A percentile compares a stretch with the other conserved stretches of the same genome.
phyloP scores from a whole-genome alignment of 352 stramenopile genomes.

The Pythium phragmitis region DNA sequence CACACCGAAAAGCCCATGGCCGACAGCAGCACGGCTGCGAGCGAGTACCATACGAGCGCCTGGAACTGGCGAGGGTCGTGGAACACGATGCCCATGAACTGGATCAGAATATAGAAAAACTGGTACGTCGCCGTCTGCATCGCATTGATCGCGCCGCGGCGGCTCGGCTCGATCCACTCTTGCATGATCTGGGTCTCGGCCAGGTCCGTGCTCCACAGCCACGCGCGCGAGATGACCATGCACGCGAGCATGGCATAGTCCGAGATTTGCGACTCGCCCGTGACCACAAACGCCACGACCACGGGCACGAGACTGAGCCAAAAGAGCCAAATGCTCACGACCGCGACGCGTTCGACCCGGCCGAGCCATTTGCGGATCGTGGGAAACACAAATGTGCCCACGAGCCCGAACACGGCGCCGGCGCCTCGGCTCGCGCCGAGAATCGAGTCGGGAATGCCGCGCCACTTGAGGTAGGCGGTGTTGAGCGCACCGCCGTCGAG shows the following conservation, averaged over 20 bases:
- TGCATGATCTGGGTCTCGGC: constrained; percentile 33
- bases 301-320: constrained; percentile 27
- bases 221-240: neutral
- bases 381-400: constrained; percentile 27
- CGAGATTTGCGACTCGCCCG: constrained; percentile 24
- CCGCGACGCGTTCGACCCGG: constrained; percentile 19
- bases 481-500: constrained; percentile 25
- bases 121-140: constrained; percentile 31
- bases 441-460: constrained; percentile 24
- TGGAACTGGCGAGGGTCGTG: constrained; percentile 29
- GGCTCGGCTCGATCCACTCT: constrained; percentile 27
- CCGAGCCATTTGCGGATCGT: constrained; percentile 20
- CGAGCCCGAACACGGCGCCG: constrained; percentile 19
- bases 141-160: constrained; percentile 27
- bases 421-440: constrained; percentile 23
- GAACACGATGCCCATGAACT: constrained; percentile 33
- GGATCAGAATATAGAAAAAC: constrained; percentile 27
- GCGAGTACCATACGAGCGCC: constrained; percentile 18
- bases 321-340: constrained; percentile 29
- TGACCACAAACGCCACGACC: constrained; percentile 14
- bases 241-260: constrained; percentile 27
- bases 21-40: constrained; percentile 14
- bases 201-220: constrained; percentile 29
- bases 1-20: constrained; percentile 25
- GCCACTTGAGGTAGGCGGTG: constrained; percentile 32